phyloP scores from a whole-genome alignment of 805 yeast species.

The Alloascoidea hylecoeti region DNA sequence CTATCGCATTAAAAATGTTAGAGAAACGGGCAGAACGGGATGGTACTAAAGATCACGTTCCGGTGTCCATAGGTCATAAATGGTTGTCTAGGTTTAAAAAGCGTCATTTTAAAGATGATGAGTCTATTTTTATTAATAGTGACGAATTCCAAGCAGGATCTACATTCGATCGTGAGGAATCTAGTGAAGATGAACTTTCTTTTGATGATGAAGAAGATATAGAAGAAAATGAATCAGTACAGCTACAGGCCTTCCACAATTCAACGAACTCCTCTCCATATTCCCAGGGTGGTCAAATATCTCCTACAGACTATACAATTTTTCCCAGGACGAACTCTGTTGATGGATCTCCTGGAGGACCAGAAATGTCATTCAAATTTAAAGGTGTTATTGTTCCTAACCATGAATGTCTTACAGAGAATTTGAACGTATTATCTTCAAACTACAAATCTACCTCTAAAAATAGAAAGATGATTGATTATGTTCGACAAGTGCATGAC shows the following conservation, averaged over 20 bases:
- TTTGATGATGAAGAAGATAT: not conserved
- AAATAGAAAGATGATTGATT: not conserved
- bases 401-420: not conserved
- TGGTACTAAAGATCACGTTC: not conserved
- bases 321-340: too few relatives aligned
- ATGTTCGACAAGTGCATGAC: not conserved
- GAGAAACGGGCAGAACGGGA: not conserved
- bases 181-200: not conserved
- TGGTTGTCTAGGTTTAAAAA: slow-evolving; percentile 1
- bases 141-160: too few relatives aligned
- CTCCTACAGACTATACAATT: not conserved
- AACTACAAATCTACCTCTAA: not conserved
- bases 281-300: not conserved
- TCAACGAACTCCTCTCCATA: not conserved
- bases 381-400: not conserved
- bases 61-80: not conserved
- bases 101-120: not conserved
- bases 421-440: too few relatives aligned
- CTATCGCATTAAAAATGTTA: not conserved
- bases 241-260: not conserved
- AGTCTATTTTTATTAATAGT: not conserved
- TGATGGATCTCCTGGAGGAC: not conserved
- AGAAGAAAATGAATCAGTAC: not conserved
- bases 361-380: too few relatives aligned
- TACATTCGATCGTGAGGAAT: too few relatives aligned